Conservation (phyloP, 345 rosid species). For the Crucihimalaya himalaica region DNA sequence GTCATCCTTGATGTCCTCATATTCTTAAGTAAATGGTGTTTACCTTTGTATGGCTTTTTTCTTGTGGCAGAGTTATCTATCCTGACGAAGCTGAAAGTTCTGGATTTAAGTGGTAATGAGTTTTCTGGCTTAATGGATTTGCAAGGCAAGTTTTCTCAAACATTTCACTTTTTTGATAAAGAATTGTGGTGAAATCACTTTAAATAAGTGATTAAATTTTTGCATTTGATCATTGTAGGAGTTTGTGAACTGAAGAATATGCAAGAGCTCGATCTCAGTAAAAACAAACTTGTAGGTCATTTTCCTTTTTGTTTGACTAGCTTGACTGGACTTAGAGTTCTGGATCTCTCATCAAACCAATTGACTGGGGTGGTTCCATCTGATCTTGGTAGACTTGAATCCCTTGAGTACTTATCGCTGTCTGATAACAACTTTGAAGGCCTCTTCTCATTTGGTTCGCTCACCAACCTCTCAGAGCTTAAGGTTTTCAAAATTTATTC, state of each 20-base stretch:
- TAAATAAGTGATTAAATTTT: no score
- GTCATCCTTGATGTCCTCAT: no score
- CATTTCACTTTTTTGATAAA: background rate
- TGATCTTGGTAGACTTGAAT: no score
- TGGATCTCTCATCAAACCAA: no score
- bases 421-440: background rate
- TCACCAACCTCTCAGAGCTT: background rate
- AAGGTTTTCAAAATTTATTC: background rate
- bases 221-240: background rate
- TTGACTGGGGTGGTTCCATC: no score
- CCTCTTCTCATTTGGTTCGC: background rate
- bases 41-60: background rate
- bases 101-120: conserved; percentile 8
- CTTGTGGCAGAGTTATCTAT: background rate
- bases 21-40: background rate
- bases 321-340: background rate
- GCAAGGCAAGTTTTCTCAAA: conserved; percentile 14
- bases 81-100: background rate
- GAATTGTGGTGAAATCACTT: no score
- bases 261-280: conserved; percentile 19
- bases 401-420: no score
- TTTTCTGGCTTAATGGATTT: background rate
- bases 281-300: background rate
- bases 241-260: conserved; percentile 10
- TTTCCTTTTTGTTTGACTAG: background rate